These are phyloP conservation scores for Ballota nigra DNA, from an alignment of 257 asterid species.

Conservation along the genomic window DNA sequence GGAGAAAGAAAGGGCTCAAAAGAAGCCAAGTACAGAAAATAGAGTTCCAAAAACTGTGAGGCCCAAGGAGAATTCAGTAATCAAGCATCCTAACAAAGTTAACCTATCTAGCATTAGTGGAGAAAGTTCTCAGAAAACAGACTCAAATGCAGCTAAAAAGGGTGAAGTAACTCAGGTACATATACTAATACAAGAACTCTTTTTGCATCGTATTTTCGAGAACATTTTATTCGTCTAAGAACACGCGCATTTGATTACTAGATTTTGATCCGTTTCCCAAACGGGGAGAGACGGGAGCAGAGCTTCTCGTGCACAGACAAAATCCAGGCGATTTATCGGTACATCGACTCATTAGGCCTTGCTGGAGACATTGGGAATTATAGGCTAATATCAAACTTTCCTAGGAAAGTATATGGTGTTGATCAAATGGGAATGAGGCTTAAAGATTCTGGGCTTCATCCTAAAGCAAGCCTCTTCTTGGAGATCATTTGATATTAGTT, in stretches of 20 bases:
- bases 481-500: constrained; percentile 48
- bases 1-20: constrained; percentile 56
- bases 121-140: constrained; percentile 28
- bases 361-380: constrained; percentile 48
- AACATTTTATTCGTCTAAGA: neutral
- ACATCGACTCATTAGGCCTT: constrained; percentile 57
- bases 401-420: constrained; percentile 64
- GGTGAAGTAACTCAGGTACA: constrained; percentile 63
- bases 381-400: constrained; percentile 73
- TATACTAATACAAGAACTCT: neutral
- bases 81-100: constrained; percentile 27
- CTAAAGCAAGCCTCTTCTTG: constrained; percentile 82
- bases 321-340: constrained; percentile 49
- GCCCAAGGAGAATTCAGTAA: constrained; percentile 20
- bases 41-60: constrained; percentile 27
- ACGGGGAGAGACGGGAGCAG: constrained; percentile 80
- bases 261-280: constrained; percentile 82
- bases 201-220: neutral
- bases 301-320: constrained; percentile 63
- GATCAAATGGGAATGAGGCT: constrained; percentile 62
- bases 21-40: constrained; percentile 26
- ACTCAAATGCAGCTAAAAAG: constrained; percentile 29
- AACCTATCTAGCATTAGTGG: constrained; percentile 21
- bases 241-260: constrained; percentile 7
- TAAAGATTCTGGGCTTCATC: constrained; percentile 68